These are phyloP conservation scores for Uronychia binucleata DNA, from an alignment of 73 alveolate species.

Conservation along the genomic window DNA sequence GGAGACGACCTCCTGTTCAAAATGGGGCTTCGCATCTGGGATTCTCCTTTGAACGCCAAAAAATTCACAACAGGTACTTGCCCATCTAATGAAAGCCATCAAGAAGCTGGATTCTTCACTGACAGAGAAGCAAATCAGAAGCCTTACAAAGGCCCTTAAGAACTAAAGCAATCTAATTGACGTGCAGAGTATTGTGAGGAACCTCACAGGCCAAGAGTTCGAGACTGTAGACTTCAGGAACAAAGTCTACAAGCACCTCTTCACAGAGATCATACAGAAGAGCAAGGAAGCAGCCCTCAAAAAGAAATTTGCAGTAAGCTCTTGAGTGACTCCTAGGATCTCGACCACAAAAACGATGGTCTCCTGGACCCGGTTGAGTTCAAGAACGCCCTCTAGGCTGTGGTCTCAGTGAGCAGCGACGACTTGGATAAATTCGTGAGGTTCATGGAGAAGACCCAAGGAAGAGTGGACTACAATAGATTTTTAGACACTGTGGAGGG, in stretches of 20 bases:
- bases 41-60: constrained; percentile 31
- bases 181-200: constrained; percentile 24
- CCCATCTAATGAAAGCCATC: too few relatives aligned
- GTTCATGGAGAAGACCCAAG: constrained; percentile 58
- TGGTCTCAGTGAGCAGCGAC: not conserved
- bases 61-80: constrained; percentile 9
- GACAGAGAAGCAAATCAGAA: constrained; percentile 24
- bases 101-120: constrained; percentile 30
- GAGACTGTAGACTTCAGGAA: constrained; percentile 52
- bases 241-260: constrained; percentile 24
- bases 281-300: not conserved
- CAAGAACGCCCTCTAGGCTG: constrained; percentile 10
- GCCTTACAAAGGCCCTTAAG: constrained; percentile 31
- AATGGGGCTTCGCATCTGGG: constrained; percentile 39
- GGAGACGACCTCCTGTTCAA: constrained; percentile 40
- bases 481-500: constrained; percentile 39
- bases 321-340: not conserved
- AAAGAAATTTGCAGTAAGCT: not conserved
- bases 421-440: constrained; percentile 56
- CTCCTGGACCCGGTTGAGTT: constrained; percentile 2
- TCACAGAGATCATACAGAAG: constrained; percentile 10
- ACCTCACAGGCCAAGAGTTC: constrained; percentile 35
- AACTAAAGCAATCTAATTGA: constrained; percentile 27
- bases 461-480: constrained; percentile 49
- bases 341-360: constrained; percentile 8